Evolutionary conservation across 83 land plant species (phyloP), one percentile per base, ranked within the genome.

Genomic region (Thuja plicata): DNA sequence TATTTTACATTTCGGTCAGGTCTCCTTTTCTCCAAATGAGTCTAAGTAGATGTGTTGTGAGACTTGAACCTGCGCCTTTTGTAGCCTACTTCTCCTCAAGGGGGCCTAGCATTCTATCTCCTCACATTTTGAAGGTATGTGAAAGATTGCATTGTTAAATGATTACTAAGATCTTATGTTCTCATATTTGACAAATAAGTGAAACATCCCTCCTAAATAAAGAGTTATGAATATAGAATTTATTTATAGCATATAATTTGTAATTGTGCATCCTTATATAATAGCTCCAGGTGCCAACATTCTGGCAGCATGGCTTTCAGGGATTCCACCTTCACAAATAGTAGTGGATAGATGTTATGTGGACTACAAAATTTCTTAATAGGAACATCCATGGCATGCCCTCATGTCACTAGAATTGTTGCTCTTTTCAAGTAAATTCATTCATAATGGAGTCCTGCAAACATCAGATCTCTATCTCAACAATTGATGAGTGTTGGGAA

Each of bases 341-440:
- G 83, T 89, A 0, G 41, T 8, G 5, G 97, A 96, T 77, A 35
- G 37, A 2, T 89, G 93, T 5, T 88, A 87, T 2, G 94, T 93
- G 89, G 86, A 76, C 16, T 95, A 90, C 95, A 97, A n/a, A n/a
- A 94, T 85, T 89, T 97, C 78, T 86, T 89, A 8, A 94, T 95
- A 5, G 98, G 98, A 16, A 97, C 98, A 11, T 97, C 98, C 78
- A 94, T 95, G 97, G 87, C 98, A 0, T 96, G 95, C 87, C 97
- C 98, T 45, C 98, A 97, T 89, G 94, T 95, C 0, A 73, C 95
- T 1, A 96, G 97, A 3, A 88, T 92, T 6, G 95, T 91, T 30
- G 97, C 97, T 3, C 94, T 95, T 32, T 82, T 97, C 88, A 95
- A 91, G 80, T 91, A 94, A 1, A 89, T 87, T 12, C 91, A 94